Evolutionary conservation across 306 rosid species (phyloP).

Genomic region (Sphenostylis stenocarpa): DNA sequence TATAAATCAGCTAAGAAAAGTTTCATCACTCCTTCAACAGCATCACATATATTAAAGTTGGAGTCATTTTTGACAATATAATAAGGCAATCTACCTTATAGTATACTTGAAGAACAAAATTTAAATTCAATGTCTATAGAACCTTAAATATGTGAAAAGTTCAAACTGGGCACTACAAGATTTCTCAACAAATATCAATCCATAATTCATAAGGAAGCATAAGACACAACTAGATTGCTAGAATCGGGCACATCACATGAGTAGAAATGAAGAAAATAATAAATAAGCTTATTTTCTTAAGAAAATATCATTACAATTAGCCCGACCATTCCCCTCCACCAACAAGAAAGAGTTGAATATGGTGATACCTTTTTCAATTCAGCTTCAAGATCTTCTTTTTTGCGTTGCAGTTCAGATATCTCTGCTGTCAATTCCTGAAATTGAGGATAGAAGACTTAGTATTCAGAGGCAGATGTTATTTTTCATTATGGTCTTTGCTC

Average conservation of each 20-base stretch:
- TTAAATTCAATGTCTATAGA: not conserved
- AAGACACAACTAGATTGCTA: not conserved
- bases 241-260: not conserved
- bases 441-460: constrained; percentile 14
- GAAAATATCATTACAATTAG: not conserved
- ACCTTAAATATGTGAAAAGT: not conserved
- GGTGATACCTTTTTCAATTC: constrained; percentile 75
- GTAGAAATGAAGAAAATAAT: constrained; percentile 26
- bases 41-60: constrained; percentile 2
- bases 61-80: constrained; percentile 14
- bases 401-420: constrained; percentile 75
- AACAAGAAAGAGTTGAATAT: not conserved
- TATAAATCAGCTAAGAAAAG: constrained; percentile 27
- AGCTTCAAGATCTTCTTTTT: constrained; percentile 88
- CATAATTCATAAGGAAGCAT: not conserved
- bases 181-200: not conserved
- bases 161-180: not conserved
- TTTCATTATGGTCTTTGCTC: constrained; percentile 19
- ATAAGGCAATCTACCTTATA: not conserved
- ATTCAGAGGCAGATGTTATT: constrained; percentile 15
- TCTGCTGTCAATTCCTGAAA: constrained; percentile 76
- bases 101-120: constrained; percentile 17
- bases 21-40: not conserved
- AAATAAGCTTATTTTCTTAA: not conserved
- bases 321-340: too few species aligned